Percentiles rank a stretch among this genome's conserved stretches.
Conservation (phyloP, 1,284 basidiomycete genomes). For the Trichosporon coremiiforme region DNA sequence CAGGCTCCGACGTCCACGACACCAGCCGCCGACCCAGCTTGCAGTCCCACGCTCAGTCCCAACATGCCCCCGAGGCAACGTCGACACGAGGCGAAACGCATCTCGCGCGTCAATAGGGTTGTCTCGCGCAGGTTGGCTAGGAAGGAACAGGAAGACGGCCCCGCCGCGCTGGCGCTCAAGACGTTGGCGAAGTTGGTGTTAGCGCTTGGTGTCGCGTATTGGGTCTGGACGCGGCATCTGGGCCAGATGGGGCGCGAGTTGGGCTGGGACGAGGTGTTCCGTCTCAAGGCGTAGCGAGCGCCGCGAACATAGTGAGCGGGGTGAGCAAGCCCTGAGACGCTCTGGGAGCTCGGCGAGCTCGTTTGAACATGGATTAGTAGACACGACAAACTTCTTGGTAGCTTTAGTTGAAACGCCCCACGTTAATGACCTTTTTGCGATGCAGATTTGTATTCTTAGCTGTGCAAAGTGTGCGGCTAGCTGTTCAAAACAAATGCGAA, state of each 20-base stretch:
- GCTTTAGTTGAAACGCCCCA: neutral
- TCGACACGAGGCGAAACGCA: conserved; percentile 23
- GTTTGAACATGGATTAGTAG: too few species aligned
- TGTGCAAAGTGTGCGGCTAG: neutral
- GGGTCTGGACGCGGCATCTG: conserved; percentile 29
- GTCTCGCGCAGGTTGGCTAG: conserved; percentile 34
- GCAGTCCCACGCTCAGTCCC: neutral
- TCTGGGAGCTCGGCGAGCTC: too few species aligned
- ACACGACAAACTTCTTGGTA: neutral
- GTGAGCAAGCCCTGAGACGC: too few species aligned
- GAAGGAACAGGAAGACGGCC: conserved; percentile 11
- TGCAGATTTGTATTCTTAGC: neutral
- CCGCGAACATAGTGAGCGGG: neutral
- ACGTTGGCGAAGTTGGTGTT: conserved; percentile 29
- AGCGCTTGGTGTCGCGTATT: conserved; percentile 23
- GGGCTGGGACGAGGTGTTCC: conserved; percentile 31
- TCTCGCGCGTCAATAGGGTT: conserved; percentile 37
- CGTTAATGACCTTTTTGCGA: neutral
- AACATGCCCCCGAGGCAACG: conserved; percentile 3
- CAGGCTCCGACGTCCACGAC: neutral
- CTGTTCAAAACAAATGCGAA: neutral
- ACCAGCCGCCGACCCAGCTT: neutral
- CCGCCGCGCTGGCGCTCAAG: conserved; percentile 21
- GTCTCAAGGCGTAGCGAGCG: neutral
- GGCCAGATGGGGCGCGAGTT: conserved; percentile 22